phyloP scores from a whole-genome alignment of 495 filamentous ascomycete genomes.

The Penicillium arizonense region DNA sequence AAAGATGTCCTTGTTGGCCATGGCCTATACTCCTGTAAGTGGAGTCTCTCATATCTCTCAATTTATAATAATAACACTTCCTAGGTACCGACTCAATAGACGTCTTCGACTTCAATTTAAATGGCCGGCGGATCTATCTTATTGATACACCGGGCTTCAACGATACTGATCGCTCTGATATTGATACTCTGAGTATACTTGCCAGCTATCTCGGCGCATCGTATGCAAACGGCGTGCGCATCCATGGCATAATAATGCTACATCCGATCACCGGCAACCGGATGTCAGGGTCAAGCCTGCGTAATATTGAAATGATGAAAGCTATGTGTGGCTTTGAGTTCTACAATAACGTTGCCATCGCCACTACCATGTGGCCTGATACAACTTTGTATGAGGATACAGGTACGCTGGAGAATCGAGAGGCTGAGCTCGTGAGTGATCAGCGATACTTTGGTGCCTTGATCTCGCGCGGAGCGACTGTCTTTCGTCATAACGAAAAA shows the following conservation, averaged over 20 bases:
- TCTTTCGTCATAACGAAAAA: conserved; percentile 3
- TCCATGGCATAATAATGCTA: conserved; percentile 29
- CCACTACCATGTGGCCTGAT: conserved; percentile 11
- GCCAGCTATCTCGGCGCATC: conserved; percentile 25
- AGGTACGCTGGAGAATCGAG: not conserved
- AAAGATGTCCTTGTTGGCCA: conserved; percentile 17
- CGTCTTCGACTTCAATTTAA: not conserved
- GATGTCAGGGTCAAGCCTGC: conserved; percentile 16
- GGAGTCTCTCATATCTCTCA: not conserved
- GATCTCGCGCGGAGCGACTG: not conserved
- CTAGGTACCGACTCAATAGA: conserved; percentile 3
- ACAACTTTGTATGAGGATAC: not conserved
- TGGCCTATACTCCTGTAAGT: conserved; percentile 12
- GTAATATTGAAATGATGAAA: conserved; percentile 26
- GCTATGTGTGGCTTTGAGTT: conserved; percentile 17
- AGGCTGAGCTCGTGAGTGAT: conserved; percentile 3
- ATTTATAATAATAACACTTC: not conserved
- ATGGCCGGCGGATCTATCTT: conserved; percentile 26
- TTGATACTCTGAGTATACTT: conserved; percentile 35
- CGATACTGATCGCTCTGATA: conserved; percentile 42
- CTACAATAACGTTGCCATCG: conserved; percentile 4
- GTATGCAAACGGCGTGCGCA: conserved; percentile 20
- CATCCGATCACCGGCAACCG: conserved; percentile 23
- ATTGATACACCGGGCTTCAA: conserved; percentile 54
- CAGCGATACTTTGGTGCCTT: not conserved